A percentile compares a stretch with the other conserved stretches of the same genome.
These are phyloP conservation scores for Nicotiana tomentosiformis DNA, from an alignment of 257 asterid genomes.

Conservation along the genomic window DNA sequence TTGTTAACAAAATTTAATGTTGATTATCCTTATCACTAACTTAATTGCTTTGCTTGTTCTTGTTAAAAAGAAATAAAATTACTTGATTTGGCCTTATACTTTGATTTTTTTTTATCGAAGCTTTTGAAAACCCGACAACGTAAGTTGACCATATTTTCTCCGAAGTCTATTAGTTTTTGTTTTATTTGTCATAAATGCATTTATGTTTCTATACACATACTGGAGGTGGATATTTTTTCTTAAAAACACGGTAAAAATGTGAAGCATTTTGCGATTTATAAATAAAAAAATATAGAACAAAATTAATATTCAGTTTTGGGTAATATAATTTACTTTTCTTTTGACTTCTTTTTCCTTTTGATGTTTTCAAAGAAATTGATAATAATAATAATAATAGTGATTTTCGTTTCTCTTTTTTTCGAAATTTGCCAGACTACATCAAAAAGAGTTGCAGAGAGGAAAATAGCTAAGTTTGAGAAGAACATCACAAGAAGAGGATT, in stretches of 20 bases:
- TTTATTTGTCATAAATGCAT: background rate
- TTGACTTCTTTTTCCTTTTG: background rate
- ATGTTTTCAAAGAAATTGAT: background rate
- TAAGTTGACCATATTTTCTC: background rate
- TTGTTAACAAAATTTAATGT: background rate
- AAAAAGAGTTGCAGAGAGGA: conserved; percentile 66
- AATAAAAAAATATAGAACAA: background rate
- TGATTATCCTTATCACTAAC: background rate
- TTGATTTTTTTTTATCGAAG: background rate
- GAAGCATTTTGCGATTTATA: background rate
- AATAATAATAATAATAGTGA: background rate
- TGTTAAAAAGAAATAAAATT: background rate
- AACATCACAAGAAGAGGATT: conserved; percentile 70
- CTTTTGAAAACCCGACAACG: background rate
- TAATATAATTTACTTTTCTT: background rate
- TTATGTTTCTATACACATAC: background rate
- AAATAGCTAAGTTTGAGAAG: conserved; percentile 82
- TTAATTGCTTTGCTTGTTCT: background rate
- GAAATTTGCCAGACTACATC: conserved; percentile 57
- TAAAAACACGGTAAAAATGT: background rate
- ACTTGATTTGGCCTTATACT: background rate
- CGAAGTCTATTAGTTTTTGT: background rate
- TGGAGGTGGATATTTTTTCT: background rate
- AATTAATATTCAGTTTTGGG: background rate
- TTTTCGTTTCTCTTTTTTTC: background rate